Evolutionary conservation across 208 protist species (phyloP).

Genomic region (Acanthamoeba healyi): DNA sequence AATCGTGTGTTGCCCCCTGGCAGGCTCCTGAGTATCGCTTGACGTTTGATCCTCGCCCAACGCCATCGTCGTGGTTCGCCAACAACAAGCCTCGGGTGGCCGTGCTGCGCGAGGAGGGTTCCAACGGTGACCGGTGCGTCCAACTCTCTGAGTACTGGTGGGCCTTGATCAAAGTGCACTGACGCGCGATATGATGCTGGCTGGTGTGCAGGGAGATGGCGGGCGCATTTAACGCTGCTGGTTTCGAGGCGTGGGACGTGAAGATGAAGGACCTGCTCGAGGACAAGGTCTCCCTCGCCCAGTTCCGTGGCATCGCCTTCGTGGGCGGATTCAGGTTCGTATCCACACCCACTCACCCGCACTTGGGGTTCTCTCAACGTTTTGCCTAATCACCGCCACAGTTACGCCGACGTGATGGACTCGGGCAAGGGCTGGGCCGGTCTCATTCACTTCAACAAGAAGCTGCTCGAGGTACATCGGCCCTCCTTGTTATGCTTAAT

Average conservation of each 20-base stretch:
- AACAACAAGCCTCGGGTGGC: neutral
- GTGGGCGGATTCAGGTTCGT: slow-evolving; percentile 88
- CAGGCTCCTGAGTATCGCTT: slow-evolving; percentile 7
- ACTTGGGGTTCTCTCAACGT: neutral
- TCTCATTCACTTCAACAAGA: slow-evolving; percentile 77
- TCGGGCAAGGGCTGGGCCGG: slow-evolving; percentile 91
- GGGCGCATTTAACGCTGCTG: slow-evolving; percentile 85
- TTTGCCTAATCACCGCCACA: neutral
- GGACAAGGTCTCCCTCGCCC: slow-evolving; percentile 75
- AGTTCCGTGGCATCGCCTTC: slow-evolving; percentile 90
- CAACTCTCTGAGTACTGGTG: neutral
- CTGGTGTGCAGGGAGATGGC: slow-evolving; percentile 85
- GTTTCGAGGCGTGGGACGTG: slow-evolving; percentile 89
- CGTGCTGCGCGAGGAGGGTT: slow-evolving; percentile 87
- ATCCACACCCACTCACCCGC: neutral
- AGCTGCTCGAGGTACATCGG: slow-evolving; percentile 10
- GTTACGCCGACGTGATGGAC: slow-evolving; percentile 89
- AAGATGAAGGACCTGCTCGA: slow-evolving; percentile 84
- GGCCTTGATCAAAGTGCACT: neutral
- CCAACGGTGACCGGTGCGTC: slow-evolving; percentile 84
- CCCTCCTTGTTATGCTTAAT: too few relatives aligned
- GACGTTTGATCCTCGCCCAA: slow-evolving; percentile 12
- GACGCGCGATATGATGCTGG: neutral
- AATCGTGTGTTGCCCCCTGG: too few relatives aligned
- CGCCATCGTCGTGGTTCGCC: slow-evolving; percentile 34